Conservation (phyloP, 768 basidiomycete genomes). For the Myochromella boudieri region DNA sequence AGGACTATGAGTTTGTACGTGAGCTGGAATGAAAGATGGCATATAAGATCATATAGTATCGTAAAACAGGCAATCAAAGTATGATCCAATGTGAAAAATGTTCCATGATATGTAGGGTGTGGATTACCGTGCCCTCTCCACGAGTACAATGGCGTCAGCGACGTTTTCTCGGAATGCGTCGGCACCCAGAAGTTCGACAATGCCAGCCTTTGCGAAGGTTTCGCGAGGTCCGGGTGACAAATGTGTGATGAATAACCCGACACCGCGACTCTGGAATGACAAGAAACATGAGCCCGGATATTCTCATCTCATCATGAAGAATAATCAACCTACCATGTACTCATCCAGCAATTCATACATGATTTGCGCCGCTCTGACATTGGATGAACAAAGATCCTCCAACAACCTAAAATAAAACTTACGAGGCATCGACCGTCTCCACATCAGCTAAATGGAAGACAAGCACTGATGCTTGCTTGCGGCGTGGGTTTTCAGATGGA, state of each 20-base stretch:
- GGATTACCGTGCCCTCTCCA: slow-evolving; percentile 27
- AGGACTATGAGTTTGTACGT: no score
- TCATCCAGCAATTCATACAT: slow-evolving; percentile 77
- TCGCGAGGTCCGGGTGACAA: slow-evolving; percentile 36
- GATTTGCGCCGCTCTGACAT: slow-evolving; percentile 74
- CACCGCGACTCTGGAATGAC: slow-evolving; percentile 42
- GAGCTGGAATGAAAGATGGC: no score
- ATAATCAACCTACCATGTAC: slow-evolving; percentile 55
- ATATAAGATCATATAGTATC: no score
- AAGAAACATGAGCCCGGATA: background rate
- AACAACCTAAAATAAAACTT: slow-evolving; percentile 27
- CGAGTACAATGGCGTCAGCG: slow-evolving; percentile 48
- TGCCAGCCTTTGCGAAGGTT: slow-evolving; percentile 50
- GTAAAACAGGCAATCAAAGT: background rate
- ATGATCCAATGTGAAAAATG: background rate
- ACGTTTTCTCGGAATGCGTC: slow-evolving; percentile 51
- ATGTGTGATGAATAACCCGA: slow-evolving; percentile 53
- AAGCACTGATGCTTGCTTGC: slow-evolving; percentile 71
- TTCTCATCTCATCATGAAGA: background rate
- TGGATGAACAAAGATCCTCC: slow-evolving; percentile 8
- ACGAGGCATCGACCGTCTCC: slow-evolving; percentile 90
- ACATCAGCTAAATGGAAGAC: slow-evolving; percentile 96
- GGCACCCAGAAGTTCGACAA: slow-evolving; percentile 45
- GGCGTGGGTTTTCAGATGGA: slow-evolving; percentile 83
- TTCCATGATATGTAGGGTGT: background rate